Conservation (phyloP, 23 red algal genomes). For the Gracilaria gracilis region DNA sequence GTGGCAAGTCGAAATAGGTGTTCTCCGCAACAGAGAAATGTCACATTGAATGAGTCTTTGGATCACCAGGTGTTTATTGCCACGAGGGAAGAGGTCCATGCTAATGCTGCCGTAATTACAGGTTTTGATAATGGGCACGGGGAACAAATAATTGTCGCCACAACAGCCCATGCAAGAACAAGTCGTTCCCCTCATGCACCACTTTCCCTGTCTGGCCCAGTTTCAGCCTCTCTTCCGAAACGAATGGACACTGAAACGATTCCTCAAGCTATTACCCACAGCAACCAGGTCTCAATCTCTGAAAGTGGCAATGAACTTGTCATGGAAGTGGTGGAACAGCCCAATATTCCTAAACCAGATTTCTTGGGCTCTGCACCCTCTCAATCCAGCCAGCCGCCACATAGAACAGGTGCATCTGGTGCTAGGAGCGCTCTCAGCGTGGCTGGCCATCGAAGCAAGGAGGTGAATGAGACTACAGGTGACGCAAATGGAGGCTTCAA, state of each 20-base stretch:
- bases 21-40: not conserved
- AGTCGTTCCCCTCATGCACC: not conserved
- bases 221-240: not conserved
- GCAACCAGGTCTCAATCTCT: not conserved
- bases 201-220: not conserved
- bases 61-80: not conserved
- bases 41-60: not conserved
- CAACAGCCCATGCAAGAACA: not conserved
- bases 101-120: not conserved
- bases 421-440: no score
- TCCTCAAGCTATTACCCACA: not conserved
- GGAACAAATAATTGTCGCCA: constrained; percentile 18
- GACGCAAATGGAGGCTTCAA: no score
- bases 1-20: no score
- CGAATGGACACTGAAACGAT: not conserved
- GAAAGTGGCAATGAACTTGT: not conserved
- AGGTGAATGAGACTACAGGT: no score
- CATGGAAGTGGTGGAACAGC: not conserved
- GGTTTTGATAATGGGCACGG: not conserved
- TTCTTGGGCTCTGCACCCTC: not conserved
- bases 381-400: not conserved
- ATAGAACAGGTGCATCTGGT: not conserved
- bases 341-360: not conserved
- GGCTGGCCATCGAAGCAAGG: no score
- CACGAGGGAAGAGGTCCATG: not conserved